Percentiles rank a stretch among this genome's conserved stretches.
These are phyloP conservation scores for Pachysolen tannophilus DNA, from an alignment of 805 yeast genomes.

Conservation along the genomic window DNA sequence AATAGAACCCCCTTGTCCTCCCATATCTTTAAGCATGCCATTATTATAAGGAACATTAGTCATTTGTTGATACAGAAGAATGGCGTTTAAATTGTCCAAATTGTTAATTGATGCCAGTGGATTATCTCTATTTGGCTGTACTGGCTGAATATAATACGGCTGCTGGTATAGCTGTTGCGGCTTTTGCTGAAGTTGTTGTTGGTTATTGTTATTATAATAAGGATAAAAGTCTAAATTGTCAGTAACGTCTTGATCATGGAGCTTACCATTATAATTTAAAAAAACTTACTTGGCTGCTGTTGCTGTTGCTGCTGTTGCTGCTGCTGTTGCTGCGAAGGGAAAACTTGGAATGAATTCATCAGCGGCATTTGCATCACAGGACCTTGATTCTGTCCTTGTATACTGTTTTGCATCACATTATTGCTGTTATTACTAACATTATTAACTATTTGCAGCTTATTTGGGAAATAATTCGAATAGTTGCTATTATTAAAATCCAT, in stretches of 20 bases:
- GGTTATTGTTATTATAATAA: too few species aligned
- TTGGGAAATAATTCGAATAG: too few species aligned
- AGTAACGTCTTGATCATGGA: too few species aligned
- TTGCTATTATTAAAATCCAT: not conserved
- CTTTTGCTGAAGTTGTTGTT: not conserved
- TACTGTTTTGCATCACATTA: not conserved
- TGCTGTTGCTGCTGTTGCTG: not conserved
- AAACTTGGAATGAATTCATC: not conserved
- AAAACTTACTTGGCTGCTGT: not conserved
- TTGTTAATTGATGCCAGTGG: too few species aligned
- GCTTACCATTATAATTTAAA: too few species aligned
- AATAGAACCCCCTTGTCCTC: too few species aligned
- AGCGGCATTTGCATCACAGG: not conserved
- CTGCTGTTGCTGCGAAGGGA: conserved; percentile 5
- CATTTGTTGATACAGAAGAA: not conserved
- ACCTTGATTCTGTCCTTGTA: conserved; percentile 1
- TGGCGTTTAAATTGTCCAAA: too few species aligned
- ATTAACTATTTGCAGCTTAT: too few species aligned
- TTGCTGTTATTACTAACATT: conserved; percentile 2
- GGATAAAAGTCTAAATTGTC: too few species aligned
- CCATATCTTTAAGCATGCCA: too few species aligned
- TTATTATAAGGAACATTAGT: not conserved
- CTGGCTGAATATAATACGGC: not conserved
- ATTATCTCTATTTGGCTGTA: not conserved
- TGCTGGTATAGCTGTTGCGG: not conserved